Conservation (phyloP, 352 stramenopile species). For the Blastocystis sp. region DNA sequence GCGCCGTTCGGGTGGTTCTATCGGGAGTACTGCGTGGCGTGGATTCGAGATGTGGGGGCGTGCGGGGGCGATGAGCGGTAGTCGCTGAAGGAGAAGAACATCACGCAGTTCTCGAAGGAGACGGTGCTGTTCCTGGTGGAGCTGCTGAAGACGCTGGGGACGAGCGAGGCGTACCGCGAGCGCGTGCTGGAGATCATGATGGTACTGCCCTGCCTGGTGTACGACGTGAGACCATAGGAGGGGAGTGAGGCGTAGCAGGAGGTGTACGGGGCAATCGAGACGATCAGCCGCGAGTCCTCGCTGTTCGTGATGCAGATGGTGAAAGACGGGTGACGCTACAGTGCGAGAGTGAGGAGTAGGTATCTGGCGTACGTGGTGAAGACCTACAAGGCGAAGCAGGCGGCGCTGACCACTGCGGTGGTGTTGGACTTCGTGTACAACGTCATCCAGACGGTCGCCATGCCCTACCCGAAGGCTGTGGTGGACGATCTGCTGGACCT, state of each 20-base stretch:
- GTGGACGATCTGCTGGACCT: constrained; percentile 13
- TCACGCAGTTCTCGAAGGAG: constrained; percentile 35
- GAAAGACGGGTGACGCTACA: background rate
- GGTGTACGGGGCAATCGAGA: background rate
- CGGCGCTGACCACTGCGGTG: constrained; percentile 4
- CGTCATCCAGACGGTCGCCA: background rate
- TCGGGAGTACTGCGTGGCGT: constrained; percentile 48
- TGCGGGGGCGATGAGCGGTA: background rate
- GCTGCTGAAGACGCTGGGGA: constrained; percentile 18
- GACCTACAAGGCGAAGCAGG: background rate
- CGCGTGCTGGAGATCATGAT: constrained; percentile 30
- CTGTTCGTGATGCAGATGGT: constrained; percentile 29
- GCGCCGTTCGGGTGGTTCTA: constrained; percentile 58
- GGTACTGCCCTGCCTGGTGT: constrained; percentile 16
- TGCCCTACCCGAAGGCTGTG: constrained; percentile 45
- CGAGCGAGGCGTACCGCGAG: constrained; percentile 1
- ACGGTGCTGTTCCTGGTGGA: constrained; percentile 52
- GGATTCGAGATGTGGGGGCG: background rate
- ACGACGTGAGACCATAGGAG: background rate
- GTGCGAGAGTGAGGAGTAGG: background rate
- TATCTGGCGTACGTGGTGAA: background rate
- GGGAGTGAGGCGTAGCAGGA: background rate
- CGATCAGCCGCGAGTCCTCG: background rate
- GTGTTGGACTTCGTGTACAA: constrained; percentile 39
- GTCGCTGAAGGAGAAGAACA: constrained; percentile 22